A percentile compares a stretch with the other conserved stretches of the same genome.
These are phyloP conservation scores for Malassezia dermatis DNA, from an alignment of 1,284 basidiomycete species.

Conservation along the genomic window DNA sequence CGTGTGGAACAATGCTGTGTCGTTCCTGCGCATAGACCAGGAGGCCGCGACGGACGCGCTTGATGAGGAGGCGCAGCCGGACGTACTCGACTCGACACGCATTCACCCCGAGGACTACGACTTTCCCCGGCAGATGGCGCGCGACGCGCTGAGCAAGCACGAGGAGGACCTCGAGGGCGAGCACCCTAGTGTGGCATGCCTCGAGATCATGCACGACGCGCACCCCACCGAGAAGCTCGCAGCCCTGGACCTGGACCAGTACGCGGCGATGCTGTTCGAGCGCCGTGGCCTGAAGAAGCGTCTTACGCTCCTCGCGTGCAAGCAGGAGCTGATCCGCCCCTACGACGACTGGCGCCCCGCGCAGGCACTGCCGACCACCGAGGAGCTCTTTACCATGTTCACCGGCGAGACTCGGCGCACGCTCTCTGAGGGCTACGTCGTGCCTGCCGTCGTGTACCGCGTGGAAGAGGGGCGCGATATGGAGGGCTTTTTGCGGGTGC, in stretches of 20 bases:
- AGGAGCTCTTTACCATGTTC: slow-evolving; percentile 87
- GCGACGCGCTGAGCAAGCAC: slow-evolving; percentile 76
- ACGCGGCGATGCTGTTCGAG: slow-evolving; percentile 68
- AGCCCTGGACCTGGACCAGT: slow-evolving; percentile 90
- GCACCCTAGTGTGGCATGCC: slow-evolving; percentile 36
- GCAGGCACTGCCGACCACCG: slow-evolving; percentile 61
- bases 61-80: slow-evolving; percentile 56
- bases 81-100: slow-evolving; percentile 87
- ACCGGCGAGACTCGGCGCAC: slow-evolving; percentile 81
- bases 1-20: slow-evolving; percentile 55
- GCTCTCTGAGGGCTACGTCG: slow-evolving; percentile 66
- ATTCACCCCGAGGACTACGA: slow-evolving; percentile 98
- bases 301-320: slow-evolving; percentile 62
- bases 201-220: slow-evolving; percentile 69
- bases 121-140: slow-evolving; percentile 94
- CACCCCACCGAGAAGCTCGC: slow-evolving; percentile 72
- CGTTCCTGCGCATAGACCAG: slow-evolving; percentile 60
- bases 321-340: slow-evolving; percentile 70
- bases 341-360: slow-evolving; percentile 66
- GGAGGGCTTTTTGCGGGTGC: slow-evolving; percentile 54
- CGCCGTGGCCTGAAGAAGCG: slow-evolving; percentile 53
- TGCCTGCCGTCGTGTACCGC: slow-evolving; percentile 67
- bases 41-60: slow-evolving; percentile 45
- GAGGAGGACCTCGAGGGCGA: slow-evolving; percentile 44
- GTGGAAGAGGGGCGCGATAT: slow-evolving; percentile 49